phyloP scores from a whole-genome alignment of 2,329 filamentous ascomycete species.

The Xylariaceae sp. region DNA sequence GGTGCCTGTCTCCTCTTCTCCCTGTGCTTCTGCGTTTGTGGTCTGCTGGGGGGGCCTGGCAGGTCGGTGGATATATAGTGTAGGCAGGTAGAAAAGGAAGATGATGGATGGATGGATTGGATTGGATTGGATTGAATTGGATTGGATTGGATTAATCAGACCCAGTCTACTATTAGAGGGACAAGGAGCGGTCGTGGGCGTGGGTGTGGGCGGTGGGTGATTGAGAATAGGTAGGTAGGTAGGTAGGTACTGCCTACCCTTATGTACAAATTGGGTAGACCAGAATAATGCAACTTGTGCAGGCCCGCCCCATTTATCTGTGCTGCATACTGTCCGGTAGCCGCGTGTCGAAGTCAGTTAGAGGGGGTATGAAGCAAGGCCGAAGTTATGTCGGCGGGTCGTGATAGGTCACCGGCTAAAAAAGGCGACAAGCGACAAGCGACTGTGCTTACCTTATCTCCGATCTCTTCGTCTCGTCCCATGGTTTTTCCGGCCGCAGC shows the following conservation, averaged over 20 bases:
- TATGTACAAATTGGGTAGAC: background rate
- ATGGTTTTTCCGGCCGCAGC: constrained; percentile 7
- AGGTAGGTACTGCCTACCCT: background rate
- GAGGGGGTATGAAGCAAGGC: too few species aligned
- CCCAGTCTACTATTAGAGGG: background rate
- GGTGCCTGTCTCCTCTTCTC: background rate
- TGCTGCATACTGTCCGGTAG: background rate
- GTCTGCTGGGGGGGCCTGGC: background rate
- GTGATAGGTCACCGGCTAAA: background rate
- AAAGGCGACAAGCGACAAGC: background rate
- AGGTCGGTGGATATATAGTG: constrained; percentile 5
- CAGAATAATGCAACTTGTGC: background rate
- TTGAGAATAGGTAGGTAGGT: background rate
- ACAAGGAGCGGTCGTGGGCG: background rate
- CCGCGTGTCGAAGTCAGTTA: background rate
- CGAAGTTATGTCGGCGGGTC: too few species aligned
- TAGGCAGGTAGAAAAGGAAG: background rate
- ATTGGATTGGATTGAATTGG: background rate
- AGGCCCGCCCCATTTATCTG: background rate
- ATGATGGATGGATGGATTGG: background rate
- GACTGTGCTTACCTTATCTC: background rate
- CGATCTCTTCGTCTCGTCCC: background rate
- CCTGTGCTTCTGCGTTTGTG: background rate
- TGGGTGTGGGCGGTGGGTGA: constrained; percentile 4
- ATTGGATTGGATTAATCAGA: constrained; percentile 13